Evolutionary conservation across 1,284 basidiomycete species (phyloP).

Genomic region (Pseudozyma thailandica): DNA sequence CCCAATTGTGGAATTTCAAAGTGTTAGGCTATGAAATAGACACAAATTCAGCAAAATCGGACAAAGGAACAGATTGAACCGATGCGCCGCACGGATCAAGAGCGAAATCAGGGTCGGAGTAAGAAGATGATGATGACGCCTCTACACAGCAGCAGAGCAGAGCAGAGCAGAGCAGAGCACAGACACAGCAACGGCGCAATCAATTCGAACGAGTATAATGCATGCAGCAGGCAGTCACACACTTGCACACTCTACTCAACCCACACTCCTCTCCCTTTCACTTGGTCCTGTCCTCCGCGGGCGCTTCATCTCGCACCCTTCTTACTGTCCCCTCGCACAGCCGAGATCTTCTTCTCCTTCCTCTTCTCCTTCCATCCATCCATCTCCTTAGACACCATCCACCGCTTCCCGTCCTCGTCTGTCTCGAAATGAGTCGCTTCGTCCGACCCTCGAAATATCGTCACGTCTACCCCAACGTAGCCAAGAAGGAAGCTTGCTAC

Average conservation of each 20-base stretch:
- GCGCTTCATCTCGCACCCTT: background rate
- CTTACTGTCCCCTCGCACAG: background rate
- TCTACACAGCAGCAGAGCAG: background rate
- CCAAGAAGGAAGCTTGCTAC: conserved; percentile 70
- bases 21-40: conserved; percentile 3
- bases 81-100: conserved; percentile 38
- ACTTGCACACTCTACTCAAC: background rate
- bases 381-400: background rate
- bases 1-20: background rate
- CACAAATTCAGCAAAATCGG: background rate
- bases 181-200: background rate
- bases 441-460: conserved; percentile 75
- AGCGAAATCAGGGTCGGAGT: background rate
- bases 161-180: background rate
- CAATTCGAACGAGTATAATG: background rate
- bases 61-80: background rate
- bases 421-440: conserved; percentile 70
- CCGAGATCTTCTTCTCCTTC: background rate
- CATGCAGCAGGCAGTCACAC: background rate
- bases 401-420: background rate
- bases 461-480: conserved; percentile 81
- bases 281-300: background rate
- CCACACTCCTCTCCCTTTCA: background rate
- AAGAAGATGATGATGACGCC: conserved; percentile 6
- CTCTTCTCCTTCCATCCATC: conserved; percentile 2